phyloP scores from a whole-genome alignment of 768 basidiomycete genomes.

The Podaxis sp. region DNA sequence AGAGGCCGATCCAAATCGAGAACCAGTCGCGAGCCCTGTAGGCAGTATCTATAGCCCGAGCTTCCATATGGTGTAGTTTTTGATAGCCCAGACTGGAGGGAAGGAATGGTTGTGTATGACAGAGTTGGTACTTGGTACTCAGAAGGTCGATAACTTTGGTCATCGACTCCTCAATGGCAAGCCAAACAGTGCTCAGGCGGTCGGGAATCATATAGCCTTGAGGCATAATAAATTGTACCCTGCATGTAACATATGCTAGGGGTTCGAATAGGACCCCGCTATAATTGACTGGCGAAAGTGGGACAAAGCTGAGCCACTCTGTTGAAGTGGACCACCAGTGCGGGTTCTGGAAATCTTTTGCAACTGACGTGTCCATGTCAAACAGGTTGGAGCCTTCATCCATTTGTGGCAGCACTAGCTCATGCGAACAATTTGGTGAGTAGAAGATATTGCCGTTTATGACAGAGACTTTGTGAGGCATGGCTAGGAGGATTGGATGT shows the following conservation, averaged over 20 bases:
- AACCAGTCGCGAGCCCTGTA: not conserved
- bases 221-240: not conserved
- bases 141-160: not conserved
- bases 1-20: not conserved
- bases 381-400: not conserved
- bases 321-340: not conserved
- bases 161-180: not conserved
- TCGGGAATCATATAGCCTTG: not conserved
- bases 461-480: no score
- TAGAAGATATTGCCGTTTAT: not conserved
- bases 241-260: no score
- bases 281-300: not conserved
- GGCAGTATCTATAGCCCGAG: no score
- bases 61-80: not conserved
- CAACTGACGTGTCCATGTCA: not conserved
- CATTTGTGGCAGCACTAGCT: not conserved
- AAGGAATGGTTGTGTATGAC: not conserved
- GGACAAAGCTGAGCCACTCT: constrained; percentile 1
- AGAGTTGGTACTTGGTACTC: not conserved
- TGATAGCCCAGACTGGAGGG: not conserved
- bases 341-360: not conserved
- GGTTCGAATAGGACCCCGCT: not conserved
- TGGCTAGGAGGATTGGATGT: no score
- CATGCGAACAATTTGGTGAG: not conserved
- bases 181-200: not conserved